A percentile compares a stretch with the other conserved stretches of the same genome.
Conservation (phyloP, 495 filamentous ascomycete species). For the Coniosporium apollinis region DNA sequence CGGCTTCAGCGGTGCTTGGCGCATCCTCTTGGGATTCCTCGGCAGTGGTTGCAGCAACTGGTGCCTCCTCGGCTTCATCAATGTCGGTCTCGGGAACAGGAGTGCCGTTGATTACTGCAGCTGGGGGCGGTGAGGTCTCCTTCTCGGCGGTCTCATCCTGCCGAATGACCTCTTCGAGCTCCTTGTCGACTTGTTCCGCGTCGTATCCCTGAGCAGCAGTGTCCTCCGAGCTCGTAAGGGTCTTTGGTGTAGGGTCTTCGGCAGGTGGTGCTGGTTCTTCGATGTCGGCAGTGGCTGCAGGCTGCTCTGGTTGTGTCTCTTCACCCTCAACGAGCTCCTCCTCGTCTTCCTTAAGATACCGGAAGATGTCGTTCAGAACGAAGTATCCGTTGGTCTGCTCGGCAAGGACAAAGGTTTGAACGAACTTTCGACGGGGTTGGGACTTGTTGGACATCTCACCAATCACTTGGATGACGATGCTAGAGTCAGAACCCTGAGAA, state of each 20-base stretch:
- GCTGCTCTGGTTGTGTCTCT: constrained; percentile 23
- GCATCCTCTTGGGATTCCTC: constrained; percentile 13
- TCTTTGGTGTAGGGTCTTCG: constrained; percentile 14
- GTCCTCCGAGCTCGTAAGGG: constrained; percentile 20
- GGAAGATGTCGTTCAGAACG: constrained; percentile 93
- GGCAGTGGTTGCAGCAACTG: constrained; percentile 5
- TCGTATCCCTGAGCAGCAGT: constrained; percentile 23
- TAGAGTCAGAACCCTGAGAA: constrained; percentile 76
- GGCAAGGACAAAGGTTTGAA: constrained; percentile 95
- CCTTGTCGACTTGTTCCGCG: constrained; percentile 36
- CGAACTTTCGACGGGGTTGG: constrained; percentile 79
- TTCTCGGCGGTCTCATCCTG: constrained; percentile 15
- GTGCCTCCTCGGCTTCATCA: constrained; percentile 18
- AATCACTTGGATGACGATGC: constrained; percentile 93
- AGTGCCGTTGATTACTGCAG: constrained; percentile 6
- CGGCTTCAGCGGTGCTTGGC: too few species aligned
- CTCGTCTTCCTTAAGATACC: constrained; percentile 68
- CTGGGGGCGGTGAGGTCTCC: constrained; percentile 2
- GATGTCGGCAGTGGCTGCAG: constrained; percentile 22
- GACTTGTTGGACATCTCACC: constrained; percentile 93
- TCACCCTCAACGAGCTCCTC: constrained; percentile 42
- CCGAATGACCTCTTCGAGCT: constrained; percentile 31
- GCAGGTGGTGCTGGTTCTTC: constrained; percentile 19
- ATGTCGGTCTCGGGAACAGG: constrained; percentile 10
- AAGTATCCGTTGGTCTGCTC: constrained; percentile 95